These are phyloP conservation scores for Sarocladiaceae sp. DNA, from an alignment of 2,329 filamentous ascomycete genomes.

Conservation along the genomic window DNA sequence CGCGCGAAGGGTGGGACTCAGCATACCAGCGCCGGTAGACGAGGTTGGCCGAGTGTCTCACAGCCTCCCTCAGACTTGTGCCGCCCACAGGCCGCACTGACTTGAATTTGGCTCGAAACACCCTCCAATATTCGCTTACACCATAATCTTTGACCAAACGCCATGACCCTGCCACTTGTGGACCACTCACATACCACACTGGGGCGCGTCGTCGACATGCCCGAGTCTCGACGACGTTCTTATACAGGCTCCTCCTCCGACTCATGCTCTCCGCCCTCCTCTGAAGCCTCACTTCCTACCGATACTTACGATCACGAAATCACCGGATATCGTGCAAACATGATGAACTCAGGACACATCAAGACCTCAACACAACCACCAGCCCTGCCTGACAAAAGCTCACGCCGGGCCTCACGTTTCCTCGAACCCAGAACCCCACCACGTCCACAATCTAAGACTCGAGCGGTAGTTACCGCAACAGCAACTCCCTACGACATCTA, in stretches of 20 bases:
- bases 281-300: neutral
- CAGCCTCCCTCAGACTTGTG: slow-evolving; percentile 9
- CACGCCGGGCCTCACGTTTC: slow-evolving; percentile 35
- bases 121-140: neutral
- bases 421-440: slow-evolving; percentile 24
- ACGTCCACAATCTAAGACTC: neutral
- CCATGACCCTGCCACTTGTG: slow-evolving; percentile 4
- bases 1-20: neutral
- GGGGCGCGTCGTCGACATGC: slow-evolving; percentile 5
- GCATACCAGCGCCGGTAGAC: slow-evolving; percentile 1
- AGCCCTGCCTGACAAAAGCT: slow-evolving; percentile 38
- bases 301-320: slow-evolving; percentile 5
- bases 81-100: neutral
- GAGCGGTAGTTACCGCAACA: slow-evolving; percentile 25
- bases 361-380: slow-evolving; percentile 19
- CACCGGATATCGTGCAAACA: slow-evolving; percentile 2
- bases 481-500: slow-evolving; percentile 52
- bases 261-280: slow-evolving; percentile 1
- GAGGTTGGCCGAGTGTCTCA: slow-evolving; percentile 6
- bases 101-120: neutral
- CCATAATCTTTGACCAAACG: too few relatives aligned
- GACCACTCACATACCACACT: slow-evolving; percentile 5
- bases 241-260: slow-evolving; percentile 7
- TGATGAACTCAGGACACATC: slow-evolving; percentile 1
- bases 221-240: slow-evolving; percentile 3